These are phyloP conservation scores for Cyphellophora attinorum DNA, from an alignment of 2,329 filamentous ascomycete species.

Conservation along the genomic window DNA sequence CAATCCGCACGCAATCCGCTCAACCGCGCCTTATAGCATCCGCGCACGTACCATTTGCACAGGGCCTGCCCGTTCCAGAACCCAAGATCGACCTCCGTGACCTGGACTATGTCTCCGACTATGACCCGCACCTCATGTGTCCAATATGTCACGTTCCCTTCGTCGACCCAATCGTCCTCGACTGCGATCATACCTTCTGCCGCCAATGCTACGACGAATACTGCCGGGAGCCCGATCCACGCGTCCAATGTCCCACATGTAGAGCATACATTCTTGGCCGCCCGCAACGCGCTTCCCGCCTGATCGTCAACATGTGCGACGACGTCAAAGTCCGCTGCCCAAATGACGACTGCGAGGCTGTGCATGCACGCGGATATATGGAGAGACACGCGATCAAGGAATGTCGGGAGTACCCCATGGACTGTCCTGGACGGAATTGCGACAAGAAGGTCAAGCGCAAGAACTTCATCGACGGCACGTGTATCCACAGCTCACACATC, in stretches of 20 bases:
- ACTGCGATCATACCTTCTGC: conserved; percentile 58
- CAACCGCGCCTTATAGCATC: background rate
- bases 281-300: conserved; percentile 39
- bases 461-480: conserved; percentile 28
- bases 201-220: conserved; percentile 44
- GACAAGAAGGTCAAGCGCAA: conserved; percentile 44
- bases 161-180: conserved; percentile 46
- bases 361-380: conserved; percentile 46
- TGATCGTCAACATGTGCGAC: conserved; percentile 52
- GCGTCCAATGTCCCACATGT: conserved; percentile 46
- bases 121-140: conserved; percentile 54
- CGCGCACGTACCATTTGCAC: background rate
- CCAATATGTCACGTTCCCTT: conserved; percentile 56
- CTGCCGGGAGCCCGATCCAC: conserved; percentile 6
- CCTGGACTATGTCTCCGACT: conserved; percentile 47
- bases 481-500: conserved; percentile 17
- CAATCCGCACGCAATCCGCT: too few species aligned
- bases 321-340: conserved; percentile 53
- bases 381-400: conserved; percentile 52
- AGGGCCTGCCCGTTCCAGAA: background rate
- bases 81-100: conserved; percentile 38
- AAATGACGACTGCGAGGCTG: conserved; percentile 45
- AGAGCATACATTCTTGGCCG: conserved; percentile 34
- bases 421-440: conserved; percentile 43
- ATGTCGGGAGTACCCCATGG: conserved; percentile 45